Evolutionary conservation across 257 asterid species (phyloP).

Genomic region (Orobanche coerulescens): DNA sequence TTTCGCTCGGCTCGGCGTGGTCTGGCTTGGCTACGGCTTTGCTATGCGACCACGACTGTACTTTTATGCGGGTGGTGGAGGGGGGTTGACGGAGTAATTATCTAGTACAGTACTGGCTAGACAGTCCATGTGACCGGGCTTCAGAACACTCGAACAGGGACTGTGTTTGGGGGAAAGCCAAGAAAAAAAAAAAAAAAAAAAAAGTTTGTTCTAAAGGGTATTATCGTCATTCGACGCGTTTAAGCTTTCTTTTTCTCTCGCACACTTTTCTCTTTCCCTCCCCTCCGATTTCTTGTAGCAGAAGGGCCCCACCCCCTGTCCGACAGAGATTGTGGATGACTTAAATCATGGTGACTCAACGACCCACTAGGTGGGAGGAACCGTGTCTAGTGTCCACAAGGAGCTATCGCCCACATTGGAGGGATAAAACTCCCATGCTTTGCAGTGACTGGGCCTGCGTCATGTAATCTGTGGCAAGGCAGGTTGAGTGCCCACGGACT

Average conservation of each 20-base stretch:
- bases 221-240: background rate
- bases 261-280: too few relatives aligned
- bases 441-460: too few relatives aligned
- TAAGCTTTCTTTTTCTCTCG: background rate
- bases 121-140: constrained; percentile 32
- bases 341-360: too few relatives aligned
- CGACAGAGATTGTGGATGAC: too few relatives aligned
- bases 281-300: too few relatives aligned
- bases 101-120: constrained; percentile 32
- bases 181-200: background rate
- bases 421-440: too few relatives aligned
- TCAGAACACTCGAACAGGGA: constrained; percentile 20
- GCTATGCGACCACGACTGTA: constrained; percentile 10
- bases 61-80: background rate
- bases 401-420: too few relatives aligned
- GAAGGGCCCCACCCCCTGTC: too few relatives aligned
- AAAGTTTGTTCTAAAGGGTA: constrained; percentile 1
- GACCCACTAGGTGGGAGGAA: too few relatives aligned
- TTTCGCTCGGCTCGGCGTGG: constrained; percentile 14
- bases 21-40: constrained; percentile 7
- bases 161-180: background rate
- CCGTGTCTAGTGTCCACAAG: too few relatives aligned
- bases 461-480: too few relatives aligned
- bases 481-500: too few relatives aligned
- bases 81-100: constrained; percentile 17